Evolutionary conservation across 208 protist genomes (phyloP), one percentile per base, ranked within the genome.

Genomic region (Trypanosoma congolense): DNA sequence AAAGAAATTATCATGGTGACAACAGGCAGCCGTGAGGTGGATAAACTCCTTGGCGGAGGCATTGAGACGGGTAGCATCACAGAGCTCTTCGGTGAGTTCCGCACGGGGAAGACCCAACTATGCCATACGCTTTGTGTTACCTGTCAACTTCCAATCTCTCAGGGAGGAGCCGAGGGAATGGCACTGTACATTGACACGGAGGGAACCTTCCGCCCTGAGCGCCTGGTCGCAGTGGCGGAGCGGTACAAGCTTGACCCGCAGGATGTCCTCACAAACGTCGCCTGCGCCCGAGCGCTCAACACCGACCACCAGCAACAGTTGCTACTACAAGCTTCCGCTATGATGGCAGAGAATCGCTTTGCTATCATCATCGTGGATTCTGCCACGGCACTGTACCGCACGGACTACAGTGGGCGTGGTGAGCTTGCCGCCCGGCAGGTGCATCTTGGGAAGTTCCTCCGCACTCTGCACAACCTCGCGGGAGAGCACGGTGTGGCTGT

Each of bases 111-210:
- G 83, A 99, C 97, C 33, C 98, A 99, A 81, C 79, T 99, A 4
- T 99, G 98, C 69, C 98, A 99, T 70, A 98, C 97, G 6, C 80
- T 99, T 16, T 99, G 97, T 64, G 97, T 99, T 5, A 99, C 97
- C 0, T 98, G 93, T 56, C 91, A 98, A 80, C 78, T 99, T 31
- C 96, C 96, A 6, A 87, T 97, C 45, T 89, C 89, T 5, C 76
- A 97, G 58, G 97, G 97, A 56, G 97, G 97, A 22, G 97, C 90
- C 22, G 94, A 98, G 75, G 98, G 98, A 46, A 99, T 99, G 87
- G 97, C 97, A 35, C 71, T 99, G 4, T 99, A 99, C 74, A 98
- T 99, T 64, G 98, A 99, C 65, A 99, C 98, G 0, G 98, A 99
- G 77, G 98, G 98, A 44, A 99, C 98, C 3, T 99, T 99, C 65